Conservation (phyloP, 768 basidiomycete genomes). For the Termitomyces sp. region DNA sequence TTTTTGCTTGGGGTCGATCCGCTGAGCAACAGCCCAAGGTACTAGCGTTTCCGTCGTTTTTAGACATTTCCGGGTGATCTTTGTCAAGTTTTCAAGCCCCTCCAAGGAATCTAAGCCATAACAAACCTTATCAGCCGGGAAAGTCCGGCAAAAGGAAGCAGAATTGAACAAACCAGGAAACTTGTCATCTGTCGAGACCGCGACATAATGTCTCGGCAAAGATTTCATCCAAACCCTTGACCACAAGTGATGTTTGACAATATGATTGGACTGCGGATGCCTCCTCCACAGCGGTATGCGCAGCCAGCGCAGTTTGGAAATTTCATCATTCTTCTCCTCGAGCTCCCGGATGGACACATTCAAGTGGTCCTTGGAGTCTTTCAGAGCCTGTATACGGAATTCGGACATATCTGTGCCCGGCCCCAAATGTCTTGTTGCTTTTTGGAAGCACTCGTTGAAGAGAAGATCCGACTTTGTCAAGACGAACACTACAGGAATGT, state of each 20-base stretch:
- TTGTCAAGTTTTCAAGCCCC: neutral
- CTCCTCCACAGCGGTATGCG: too few relatives aligned
- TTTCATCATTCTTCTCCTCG: too few relatives aligned
- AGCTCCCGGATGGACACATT: neutral
- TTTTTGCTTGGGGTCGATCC: neutral
- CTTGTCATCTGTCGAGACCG: neutral
- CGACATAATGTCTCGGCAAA: neutral
- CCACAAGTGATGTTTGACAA: neutral
- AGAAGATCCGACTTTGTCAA: neutral
- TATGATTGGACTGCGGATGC: neutral
- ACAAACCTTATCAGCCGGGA: neutral
- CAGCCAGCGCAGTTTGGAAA: neutral
- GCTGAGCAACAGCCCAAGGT: conserved; percentile 3
- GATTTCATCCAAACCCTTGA: neutral
- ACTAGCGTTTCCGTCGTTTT: neutral
- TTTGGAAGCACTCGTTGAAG: neutral
- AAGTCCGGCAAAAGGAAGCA: too few relatives aligned
- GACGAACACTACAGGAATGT: neutral
- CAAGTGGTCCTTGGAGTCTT: neutral
- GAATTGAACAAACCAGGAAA: neutral
- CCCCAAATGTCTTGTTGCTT: neutral
- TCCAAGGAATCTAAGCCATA: neutral
- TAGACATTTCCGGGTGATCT: neutral
- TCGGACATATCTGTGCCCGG: neutral
- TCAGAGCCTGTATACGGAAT: neutral